Evolutionary conservation across 2,329 filamentous ascomycete species (phyloP), one percentile per base, ranked within the genome.

Genomic region (Erysiphe pulchra): DNA sequence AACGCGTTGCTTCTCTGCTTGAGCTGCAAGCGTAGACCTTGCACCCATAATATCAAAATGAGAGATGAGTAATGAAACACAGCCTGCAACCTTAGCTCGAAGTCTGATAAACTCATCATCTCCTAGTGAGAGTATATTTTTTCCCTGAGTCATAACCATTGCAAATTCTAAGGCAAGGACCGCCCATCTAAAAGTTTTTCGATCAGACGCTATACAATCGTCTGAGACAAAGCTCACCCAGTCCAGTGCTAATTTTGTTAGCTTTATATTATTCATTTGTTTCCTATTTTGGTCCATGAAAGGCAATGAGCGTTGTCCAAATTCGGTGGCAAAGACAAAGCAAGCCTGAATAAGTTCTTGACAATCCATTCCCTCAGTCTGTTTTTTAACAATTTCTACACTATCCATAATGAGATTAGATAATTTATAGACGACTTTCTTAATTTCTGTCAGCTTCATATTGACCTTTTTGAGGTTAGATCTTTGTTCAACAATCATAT

Each of bases 21-120:
- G 85, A 4, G 90, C 90, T 11, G 90, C 90, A 50, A 94, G 70
- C 38, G 79, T 94, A 7, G 86, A 93, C 55, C 87, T 76, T 24
- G 90, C 90, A 20, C 90, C 90, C 80, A 98, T 93, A 61, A 98
- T 95, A 60, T 98, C 90, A 56, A 98, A 98, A 61, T 98, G 90
- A 10, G 86, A 94, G 53, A 98, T 95, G 43, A 98, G 68, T 20
- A 98, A 70, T 17, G 84, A 86, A 90, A 98, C 98, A 61, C 90
- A 98, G 0, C 87, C 87, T 9, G 85, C 85, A 5, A 98, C 90
- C 61, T 94, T 95, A 47, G 75, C 69, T 40, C 87, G 74, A 50
- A 98, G 66, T 50, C 71, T 76, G 6, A 77, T 72, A 59, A 93
- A 98, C 57, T 98, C 87, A 37, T 80, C 73, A 48, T 93, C 84